Evolutionary conservation across 176 grass and related monocot species (phyloP).

Genomic region (Calamus simplicifolius): DNA sequence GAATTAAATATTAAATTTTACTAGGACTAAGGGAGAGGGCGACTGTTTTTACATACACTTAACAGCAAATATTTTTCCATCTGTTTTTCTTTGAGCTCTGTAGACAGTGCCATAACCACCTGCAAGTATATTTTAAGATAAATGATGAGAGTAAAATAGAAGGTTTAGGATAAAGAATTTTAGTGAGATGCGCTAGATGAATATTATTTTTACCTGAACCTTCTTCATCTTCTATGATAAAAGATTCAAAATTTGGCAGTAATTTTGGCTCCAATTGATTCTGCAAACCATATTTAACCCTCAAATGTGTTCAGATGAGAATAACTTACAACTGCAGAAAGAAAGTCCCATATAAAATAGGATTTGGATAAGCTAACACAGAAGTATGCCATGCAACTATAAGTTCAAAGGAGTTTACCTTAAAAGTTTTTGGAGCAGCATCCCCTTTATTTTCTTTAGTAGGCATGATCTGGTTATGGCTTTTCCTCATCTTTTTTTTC

Average conservation of each 20-base stretch:
- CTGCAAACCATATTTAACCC: slow-evolving; percentile 29
- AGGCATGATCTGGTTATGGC: slow-evolving; percentile 21
- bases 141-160: too few relatives aligned
- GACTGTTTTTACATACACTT: slow-evolving; percentile 45
- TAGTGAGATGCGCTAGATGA: neutral
- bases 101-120: slow-evolving; percentile 94
- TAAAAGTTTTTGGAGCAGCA: slow-evolving; percentile 29
- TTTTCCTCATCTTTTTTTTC: slow-evolving; percentile 40
- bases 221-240: slow-evolving; percentile 85
- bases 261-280: slow-evolving; percentile 33
- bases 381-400: neutral
- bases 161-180: too few relatives aligned
- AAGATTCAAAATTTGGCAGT: slow-evolving; percentile 59
- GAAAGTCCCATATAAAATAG: too few relatives aligned
- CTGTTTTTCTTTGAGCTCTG: slow-evolving; percentile 53
- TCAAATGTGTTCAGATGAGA: neutral
- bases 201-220: slow-evolving; percentile 61
- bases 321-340: too few relatives aligned
- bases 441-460: slow-evolving; percentile 40
- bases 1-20: too few relatives aligned
- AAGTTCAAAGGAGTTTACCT: slow-evolving; percentile 39
- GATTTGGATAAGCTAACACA: too few relatives aligned
- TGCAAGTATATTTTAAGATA: slow-evolving; percentile 11
- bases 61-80: slow-evolving; percentile 70
- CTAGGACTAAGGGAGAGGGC: too few relatives aligned